Evolutionary conservation across 768 basidiomycete genomes (phyloP).

Genomic region (Lactifluus hygrophoroides): DNA sequence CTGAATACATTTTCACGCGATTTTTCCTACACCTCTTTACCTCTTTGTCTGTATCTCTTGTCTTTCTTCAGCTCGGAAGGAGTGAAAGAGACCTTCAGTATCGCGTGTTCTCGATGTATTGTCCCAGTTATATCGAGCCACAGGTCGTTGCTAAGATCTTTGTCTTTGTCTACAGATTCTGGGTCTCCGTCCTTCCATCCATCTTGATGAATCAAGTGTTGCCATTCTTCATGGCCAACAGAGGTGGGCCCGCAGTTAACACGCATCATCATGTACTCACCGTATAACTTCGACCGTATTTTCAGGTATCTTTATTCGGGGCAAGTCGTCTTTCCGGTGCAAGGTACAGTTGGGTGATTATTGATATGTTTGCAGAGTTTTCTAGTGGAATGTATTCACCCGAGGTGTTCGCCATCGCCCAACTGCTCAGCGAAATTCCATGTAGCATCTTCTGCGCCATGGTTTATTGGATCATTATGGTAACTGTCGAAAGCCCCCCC

Average conservation of each 20-base stretch:
- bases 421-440: slow-evolving; percentile 75
- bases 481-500: slow-evolving; percentile 24
- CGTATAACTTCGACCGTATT: not conserved
- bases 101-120: slow-evolving; percentile 70
- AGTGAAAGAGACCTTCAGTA: slow-evolving; percentile 65
- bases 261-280: not conserved
- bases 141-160: not conserved
- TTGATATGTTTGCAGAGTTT: slow-evolving; percentile 38
- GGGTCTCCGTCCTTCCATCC: slow-evolving; percentile 58
- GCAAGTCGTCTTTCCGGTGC: not conserved
- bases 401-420: slow-evolving; percentile 75
- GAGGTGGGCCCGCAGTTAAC: slow-evolving; percentile 30
- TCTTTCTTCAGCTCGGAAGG: slow-evolving; percentile 67
- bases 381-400: slow-evolving; percentile 83
- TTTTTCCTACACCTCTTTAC: slow-evolving; percentile 68
- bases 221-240: slow-evolving; percentile 72
- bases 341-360: not conserved
- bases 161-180: slow-evolving; percentile 35
- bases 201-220: slow-evolving; percentile 76
- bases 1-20: slow-evolving; percentile 79
- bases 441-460: slow-evolving; percentile 61
- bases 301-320: slow-evolving; percentile 33
- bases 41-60: slow-evolving; percentile 64
- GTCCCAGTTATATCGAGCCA: not conserved
- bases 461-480: slow-evolving; percentile 71